A percentile compares a stretch with the other conserved stretches of the same genome.
Conservation (phyloP, 768 basidiomycete species). For the Suillus alpinus region DNA sequence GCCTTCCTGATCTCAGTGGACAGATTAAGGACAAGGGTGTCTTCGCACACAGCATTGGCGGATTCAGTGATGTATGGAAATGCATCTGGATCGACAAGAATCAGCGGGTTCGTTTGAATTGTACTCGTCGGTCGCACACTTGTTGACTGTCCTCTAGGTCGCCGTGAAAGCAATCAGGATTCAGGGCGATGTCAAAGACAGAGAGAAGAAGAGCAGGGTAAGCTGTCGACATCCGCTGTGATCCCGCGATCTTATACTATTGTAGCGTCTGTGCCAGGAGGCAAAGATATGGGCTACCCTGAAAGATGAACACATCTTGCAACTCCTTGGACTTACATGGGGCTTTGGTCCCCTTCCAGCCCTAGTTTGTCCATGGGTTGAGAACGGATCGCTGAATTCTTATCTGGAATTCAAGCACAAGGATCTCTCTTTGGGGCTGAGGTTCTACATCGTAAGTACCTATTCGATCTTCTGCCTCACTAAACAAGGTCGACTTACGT, state of each 20-base stretch:
- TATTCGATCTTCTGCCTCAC: not conserved
- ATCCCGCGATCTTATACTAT: not conserved
- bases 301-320: slow-evolving; percentile 37
- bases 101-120: not conserved
- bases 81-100: slow-evolving; percentile 26
- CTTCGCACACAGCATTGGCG: slow-evolving; percentile 37
- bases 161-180: slow-evolving; percentile 7
- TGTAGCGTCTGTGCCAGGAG: slow-evolving; percentile 30
- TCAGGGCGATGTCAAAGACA: not conserved
- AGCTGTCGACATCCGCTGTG: not conserved
- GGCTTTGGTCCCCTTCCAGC: slow-evolving; percentile 36
- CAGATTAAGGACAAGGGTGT: slow-evolving; percentile 23
- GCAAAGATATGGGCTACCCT: slow-evolving; percentile 37
- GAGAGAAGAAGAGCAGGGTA: not conserved
- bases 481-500: not conserved
- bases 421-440: slow-evolving; percentile 32
- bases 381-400: slow-evolving; percentile 36
- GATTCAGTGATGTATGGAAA: slow-evolving; percentile 44
- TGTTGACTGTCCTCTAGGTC: not conserved
- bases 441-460: slow-evolving; percentile 33
- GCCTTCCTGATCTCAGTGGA: slow-evolving; percentile 5
- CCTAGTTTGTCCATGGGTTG: slow-evolving; percentile 43
- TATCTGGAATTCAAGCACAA: slow-evolving; percentile 37
- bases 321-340: slow-evolving; percentile 33
- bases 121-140: not conserved